These are phyloP conservation scores for Kodamaea lidongshanica DNA, from an alignment of 805 yeast species.

Conservation along the genomic window DNA sequence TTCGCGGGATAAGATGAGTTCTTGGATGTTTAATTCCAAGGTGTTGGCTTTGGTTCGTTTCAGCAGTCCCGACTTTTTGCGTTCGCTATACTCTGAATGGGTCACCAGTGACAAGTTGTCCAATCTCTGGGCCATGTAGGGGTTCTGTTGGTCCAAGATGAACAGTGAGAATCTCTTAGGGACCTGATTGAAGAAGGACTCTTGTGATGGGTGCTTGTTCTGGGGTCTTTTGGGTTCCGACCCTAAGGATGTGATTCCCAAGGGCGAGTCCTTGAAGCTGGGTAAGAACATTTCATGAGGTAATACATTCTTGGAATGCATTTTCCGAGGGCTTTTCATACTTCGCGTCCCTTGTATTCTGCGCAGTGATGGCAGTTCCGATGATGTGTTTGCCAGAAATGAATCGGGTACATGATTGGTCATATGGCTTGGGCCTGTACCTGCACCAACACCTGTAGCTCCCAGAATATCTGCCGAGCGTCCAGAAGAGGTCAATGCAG, in stretches of 20 bases:
- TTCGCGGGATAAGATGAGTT: slow-evolving; percentile 15
- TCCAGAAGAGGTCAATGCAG: slow-evolving; percentile 7
- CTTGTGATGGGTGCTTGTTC: slow-evolving; percentile 6
- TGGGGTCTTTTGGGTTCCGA: slow-evolving; percentile 14
- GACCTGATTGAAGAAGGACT: slow-evolving; percentile 25
- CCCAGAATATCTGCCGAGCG: no score
- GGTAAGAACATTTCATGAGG: slow-evolving; percentile 3
- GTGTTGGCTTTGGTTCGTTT: slow-evolving; percentile 4
- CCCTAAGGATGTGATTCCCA: no score
- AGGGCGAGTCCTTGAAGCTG: slow-evolving; percentile 7
- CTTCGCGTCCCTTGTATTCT: no score
- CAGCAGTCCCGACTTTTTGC: slow-evolving; percentile 1
- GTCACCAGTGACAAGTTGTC: slow-evolving; percentile 16
- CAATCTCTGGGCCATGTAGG: slow-evolving; percentile 14
- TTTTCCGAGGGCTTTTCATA: no score
- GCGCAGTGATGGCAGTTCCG: no score
- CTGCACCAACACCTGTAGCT: no score
- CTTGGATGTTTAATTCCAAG: slow-evolving; percentile 1
- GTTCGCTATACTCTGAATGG: slow-evolving; percentile 9
- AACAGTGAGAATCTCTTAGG: slow-evolving; percentile 38
- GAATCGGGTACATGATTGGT: slow-evolving; percentile 4
- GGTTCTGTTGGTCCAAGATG: slow-evolving; percentile 29
- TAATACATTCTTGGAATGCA: slow-evolving; percentile 1
- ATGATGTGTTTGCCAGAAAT: not conserved
- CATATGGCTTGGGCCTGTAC: no score